Evolutionary conservation across 495 filamentous ascomycete genomes (phyloP).

Genomic region (Aspergillus indologenus): DNA sequence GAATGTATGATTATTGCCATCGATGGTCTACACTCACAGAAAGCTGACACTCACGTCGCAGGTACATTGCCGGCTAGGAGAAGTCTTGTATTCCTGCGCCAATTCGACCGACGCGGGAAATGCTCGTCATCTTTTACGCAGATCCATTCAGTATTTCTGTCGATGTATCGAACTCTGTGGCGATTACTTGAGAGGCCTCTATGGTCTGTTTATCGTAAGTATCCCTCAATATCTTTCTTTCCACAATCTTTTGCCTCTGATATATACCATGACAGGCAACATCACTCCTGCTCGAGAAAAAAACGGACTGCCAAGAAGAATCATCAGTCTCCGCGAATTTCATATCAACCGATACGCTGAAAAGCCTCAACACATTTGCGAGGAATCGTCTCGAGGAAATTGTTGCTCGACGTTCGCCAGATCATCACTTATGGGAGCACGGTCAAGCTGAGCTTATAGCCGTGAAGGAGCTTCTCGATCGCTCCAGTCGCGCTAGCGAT

Average conservation of each 20-base stretch:
- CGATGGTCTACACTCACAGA: neutral
- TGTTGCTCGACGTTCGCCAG: constrained; percentile 35
- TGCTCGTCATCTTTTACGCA: constrained; percentile 53
- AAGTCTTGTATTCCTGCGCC: constrained; percentile 70
- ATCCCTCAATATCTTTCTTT: neutral
- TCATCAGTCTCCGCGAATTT: constrained; percentile 6
- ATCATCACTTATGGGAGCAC: constrained; percentile 57
- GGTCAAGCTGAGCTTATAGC: constrained; percentile 65
- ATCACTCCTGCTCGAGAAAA: constrained; percentile 9
- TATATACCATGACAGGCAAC: constrained; percentile 8
- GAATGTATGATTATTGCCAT: constrained; percentile 60
- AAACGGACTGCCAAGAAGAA: constrained; percentile 7
- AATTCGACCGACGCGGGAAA: constrained; percentile 42
- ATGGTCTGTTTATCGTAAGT: constrained; percentile 79
- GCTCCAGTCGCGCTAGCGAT: neutral
- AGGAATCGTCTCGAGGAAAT: constrained; percentile 74
- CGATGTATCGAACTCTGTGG: constrained; percentile 91
- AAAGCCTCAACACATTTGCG: constrained; percentile 68
- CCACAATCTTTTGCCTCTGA: neutral
- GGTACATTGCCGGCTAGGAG: constrained; percentile 86
- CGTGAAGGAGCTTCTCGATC: constrained; percentile 61
- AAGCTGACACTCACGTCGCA: constrained; percentile 28
- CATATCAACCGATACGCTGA: constrained; percentile 51
- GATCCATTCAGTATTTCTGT: constrained; percentile 78
- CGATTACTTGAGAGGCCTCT: constrained; percentile 86